Evolutionary conservation across 2,329 filamentous ascomycete genomes (phyloP).

Genomic region (Lachnellula cervina): DNA sequence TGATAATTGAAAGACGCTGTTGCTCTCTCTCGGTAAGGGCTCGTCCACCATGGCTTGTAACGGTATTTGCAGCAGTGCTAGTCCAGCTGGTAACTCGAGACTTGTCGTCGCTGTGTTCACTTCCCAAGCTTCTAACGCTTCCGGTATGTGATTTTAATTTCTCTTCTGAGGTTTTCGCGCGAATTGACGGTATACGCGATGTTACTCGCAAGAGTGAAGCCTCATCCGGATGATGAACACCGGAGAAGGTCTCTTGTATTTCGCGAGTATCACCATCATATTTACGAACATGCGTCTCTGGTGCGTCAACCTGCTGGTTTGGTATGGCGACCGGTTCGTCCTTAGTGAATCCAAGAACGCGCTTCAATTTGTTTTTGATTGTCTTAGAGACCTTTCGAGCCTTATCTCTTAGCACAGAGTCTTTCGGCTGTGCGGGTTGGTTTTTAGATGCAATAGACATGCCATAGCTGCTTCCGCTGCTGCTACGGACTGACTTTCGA

Average conservation of each 20-base stretch:
- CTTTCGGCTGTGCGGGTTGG: slow-evolving; percentile 21
- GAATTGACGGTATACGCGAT: slow-evolving; percentile 47
- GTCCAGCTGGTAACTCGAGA: slow-evolving; percentile 72
- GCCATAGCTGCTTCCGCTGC: slow-evolving; percentile 36
- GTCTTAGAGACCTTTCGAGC: slow-evolving; percentile 59
- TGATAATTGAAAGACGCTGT: slow-evolving; percentile 60
- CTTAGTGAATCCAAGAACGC: slow-evolving; percentile 45
- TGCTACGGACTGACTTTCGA: slow-evolving; percentile 47
- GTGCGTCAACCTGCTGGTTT: slow-evolving; percentile 49
- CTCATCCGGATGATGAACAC: slow-evolving; percentile 36
- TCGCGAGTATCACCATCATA: slow-evolving; percentile 24
- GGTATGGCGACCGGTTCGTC: slow-evolving; percentile 37
- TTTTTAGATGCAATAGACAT: slow-evolving; percentile 28
- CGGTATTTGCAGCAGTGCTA: slow-evolving; percentile 53
- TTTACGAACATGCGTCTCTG: slow-evolving; percentile 25
- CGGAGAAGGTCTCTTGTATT: slow-evolving; percentile 30
- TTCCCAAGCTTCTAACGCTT: slow-evolving; percentile 47
- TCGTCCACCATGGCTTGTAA: slow-evolving; percentile 35
- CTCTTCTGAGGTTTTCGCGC: slow-evolving; percentile 42
- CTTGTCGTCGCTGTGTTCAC: slow-evolving; percentile 43
- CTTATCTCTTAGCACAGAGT: slow-evolving; percentile 42
- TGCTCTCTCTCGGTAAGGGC: slow-evolving; percentile 40
- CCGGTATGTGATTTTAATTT: slow-evolving; percentile 49
- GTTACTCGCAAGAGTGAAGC: slow-evolving; percentile 44
- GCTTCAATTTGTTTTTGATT: slow-evolving; percentile 57